These are phyloP conservation scores for Saturnispora besseyi DNA, from an alignment of 805 yeast genomes.

Conservation along the genomic window DNA sequence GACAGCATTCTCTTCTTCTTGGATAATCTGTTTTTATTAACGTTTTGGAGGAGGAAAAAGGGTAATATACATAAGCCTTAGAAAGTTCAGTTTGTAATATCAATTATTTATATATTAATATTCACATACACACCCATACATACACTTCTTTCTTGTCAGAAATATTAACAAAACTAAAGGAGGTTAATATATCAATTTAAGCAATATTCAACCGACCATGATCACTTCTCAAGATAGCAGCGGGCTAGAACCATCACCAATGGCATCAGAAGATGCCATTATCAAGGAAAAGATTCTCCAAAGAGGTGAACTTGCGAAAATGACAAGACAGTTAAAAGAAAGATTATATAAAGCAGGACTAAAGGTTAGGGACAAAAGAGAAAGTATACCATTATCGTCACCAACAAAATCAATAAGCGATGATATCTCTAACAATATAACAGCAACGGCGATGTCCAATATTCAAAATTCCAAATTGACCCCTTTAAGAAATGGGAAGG, in stretches of 20 bases:
- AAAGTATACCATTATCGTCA: conserved; percentile 13
- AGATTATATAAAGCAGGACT: conserved; percentile 35
- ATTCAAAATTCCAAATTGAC: conserved; percentile 12
- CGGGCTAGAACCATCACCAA: conserved; percentile 4
- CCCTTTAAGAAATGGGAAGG: conserved; percentile 7
- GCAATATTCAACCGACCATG: not conserved
- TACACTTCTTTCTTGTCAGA: no score
- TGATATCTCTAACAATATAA: conserved; percentile 10
- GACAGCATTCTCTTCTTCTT: not conserved
- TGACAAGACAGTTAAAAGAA: conserved; percentile 35
- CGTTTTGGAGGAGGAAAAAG: not conserved
- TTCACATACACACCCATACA: no score
- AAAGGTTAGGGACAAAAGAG: conserved; percentile 27
- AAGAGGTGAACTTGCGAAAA: conserved; percentile 38
- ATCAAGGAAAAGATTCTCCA: conserved; percentile 37
- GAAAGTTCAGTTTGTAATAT: no score
- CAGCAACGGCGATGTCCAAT: conserved; percentile 17
- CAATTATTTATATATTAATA: no score
- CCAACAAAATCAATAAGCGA: conserved; percentile 14
- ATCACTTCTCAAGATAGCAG: not conserved
- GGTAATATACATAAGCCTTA: no score
- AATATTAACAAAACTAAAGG: not conserved
- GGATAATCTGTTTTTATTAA: not conserved
- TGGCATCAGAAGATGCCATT: conserved; percentile 27
- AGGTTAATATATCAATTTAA: not conserved